Evolutionary conservation across 202 grass and related monocot species (phyloP), one percentile per base, ranked within the genome.

Genomic region (Setaria italica): DNA sequence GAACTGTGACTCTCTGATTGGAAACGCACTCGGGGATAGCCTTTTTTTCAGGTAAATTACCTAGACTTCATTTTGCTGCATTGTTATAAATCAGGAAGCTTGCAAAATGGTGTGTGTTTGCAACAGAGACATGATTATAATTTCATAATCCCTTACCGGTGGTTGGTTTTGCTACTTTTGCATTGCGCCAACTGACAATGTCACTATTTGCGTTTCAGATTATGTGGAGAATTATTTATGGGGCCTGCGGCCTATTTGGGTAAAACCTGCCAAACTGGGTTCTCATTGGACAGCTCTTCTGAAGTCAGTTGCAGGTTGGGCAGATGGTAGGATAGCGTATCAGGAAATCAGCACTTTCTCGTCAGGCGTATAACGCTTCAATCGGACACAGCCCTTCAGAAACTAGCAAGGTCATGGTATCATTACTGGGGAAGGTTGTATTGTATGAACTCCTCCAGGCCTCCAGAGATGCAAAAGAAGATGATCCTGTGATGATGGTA

Each of bases 31-130:
- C 54, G 74, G 50, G 41, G 39, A 74, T 93, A 73, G 47, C 72
- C 72, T 63, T 84, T 41, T 9, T 51, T 91, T 87, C 80, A 89
- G 94, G 85, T 88, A 85, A 34, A 17, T 64, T 79, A 17, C 75
- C 12, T 74, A 55, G 16, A 71, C 5, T 50, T 17, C 29, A 70
- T 84, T 39, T 63, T 80, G 33, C 53, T 80, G 35, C 12, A 20
- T 69, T 51, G 45, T 45, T 50, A 82, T 79, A 70, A 68, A 58
- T 13, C 20, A 4, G 19, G 5, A 39, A 60, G 57, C n/a, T 60
- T 60, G n/a, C n/a, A 60, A 60, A n/a, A 60, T 60, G 51, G 17
- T 34, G 34, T 13, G 13, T 39, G 50, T 60, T 58, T 21, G 14
- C 55, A 9, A 10, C 20, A 25, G 9, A 10, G n/a, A 60, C 58